Evolutionary conservation across 345 rosid species (phyloP), one percentile per base, ranked within the genome.

Genomic region (Corchorus capsularis): DNA sequence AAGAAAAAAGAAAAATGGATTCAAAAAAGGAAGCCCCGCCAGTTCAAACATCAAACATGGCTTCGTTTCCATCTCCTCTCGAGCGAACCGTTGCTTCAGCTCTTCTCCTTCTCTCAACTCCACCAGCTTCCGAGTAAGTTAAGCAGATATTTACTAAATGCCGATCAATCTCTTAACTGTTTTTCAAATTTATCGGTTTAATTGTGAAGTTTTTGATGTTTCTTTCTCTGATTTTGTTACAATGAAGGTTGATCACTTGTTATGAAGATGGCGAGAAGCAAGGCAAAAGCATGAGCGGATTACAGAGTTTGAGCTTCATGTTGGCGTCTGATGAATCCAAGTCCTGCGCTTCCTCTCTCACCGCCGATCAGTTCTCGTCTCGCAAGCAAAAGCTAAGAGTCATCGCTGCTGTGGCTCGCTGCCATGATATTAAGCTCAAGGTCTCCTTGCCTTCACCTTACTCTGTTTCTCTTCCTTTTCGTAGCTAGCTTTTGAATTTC

Each of bases 11-110:
- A 1, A 16, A 39, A 19, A 55, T 16, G 34, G 2, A 52, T 75
- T 83, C 65, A 75, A 47, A 66, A 73, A 74, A 65, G 82, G 49
- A 66, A 69, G 35, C 86, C 62, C 85, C 94, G 97, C 94, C 97
- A 90, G 35, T 69, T 86, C 39, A 32, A 45, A 39, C 6, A 5
- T 32, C 63, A 69, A 74, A 32, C 64, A 89, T 85, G 89, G 63
- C 63, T 76, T 78, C 80, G 65, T 93, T 92, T 84, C 98, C 99
- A 39, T 86, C 91, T 56, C 69, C 84, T 56, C 77, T 75, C 43
- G 99, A 92, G 82, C 84, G 77, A 83, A 69, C 83, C 3, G 96
- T 83, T 39, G 97, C 98, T 79, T 87, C 96, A 16, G 86, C 96
- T 76, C 99, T 92, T 16, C 92, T 93, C 78, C 91, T 87, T 17